Conservation (phyloP, 257 asterid genomes). For the Ilex aquifolium region DNA sequence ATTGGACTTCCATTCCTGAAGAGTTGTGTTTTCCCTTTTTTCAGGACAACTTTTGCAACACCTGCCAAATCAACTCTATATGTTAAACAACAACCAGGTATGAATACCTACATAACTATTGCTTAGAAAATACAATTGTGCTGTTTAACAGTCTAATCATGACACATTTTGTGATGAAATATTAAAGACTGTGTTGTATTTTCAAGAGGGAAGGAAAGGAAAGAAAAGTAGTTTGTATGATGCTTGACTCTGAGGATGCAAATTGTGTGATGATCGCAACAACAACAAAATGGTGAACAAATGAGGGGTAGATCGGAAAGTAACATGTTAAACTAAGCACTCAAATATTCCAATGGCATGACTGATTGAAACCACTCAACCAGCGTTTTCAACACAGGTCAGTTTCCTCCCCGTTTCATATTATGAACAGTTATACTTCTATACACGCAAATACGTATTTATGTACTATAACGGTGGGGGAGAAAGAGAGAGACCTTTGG, state of each 20-base stretch:
- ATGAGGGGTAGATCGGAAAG: too few species aligned
- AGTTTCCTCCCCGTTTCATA: too few species aligned
- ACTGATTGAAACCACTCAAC: too few species aligned
- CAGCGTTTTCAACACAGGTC: too few species aligned
- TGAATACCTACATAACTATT: neutral
- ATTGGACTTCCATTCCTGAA: conserved; percentile 87
- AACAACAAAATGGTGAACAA: too few species aligned
- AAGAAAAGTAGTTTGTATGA: too few species aligned
- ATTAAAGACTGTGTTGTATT: neutral
- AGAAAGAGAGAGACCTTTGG: conserved; percentile 35
- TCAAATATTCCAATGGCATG: too few species aligned
- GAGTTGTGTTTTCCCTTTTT: conserved; percentile 86
- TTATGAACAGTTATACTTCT: neutral
- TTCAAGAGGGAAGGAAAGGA: neutral
- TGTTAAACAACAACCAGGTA: neutral
- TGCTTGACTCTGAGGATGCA: neutral
- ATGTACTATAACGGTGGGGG: neutral
- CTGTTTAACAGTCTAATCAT: neutral
- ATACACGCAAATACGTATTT: neutral
- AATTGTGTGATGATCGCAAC: neutral
- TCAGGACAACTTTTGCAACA: conserved; percentile 81
- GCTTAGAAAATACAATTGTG: neutral
- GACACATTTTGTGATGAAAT: neutral
- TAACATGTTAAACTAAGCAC: too few species aligned
- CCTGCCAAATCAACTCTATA: conserved; percentile 29